Conservation (phyloP, 1,139 yeast genomes). For the Scheffersomyces insectosa region DNA sequence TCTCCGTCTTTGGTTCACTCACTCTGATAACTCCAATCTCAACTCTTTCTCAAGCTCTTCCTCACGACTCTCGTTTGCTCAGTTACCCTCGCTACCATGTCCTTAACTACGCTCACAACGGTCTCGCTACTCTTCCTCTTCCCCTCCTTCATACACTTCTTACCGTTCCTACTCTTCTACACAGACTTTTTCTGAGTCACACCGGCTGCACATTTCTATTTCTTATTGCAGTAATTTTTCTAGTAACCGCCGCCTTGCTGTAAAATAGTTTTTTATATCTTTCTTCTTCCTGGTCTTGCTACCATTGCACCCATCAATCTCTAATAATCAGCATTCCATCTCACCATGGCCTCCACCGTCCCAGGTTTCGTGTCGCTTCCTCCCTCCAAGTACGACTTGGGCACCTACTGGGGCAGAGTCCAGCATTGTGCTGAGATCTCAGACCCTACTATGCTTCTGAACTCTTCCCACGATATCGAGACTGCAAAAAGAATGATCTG, state of each 20-base stretch:
- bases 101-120: too few species aligned
- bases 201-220: not conserved
- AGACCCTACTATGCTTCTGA: constrained; percentile 87
- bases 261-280: not conserved
- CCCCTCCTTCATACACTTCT: not conserved
- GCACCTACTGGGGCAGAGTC: constrained; percentile 90
- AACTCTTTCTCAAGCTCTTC: not conserved
- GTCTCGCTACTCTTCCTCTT: not conserved
- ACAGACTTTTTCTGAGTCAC: too few species aligned
- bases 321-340: not conserved
- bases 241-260: not conserved
- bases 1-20: too few species aligned
- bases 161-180: too few species aligned
- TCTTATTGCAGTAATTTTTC: not conserved
- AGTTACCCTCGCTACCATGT: not conserved
- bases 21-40: too few species aligned
- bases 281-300: too few species aligned
- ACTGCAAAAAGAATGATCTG: constrained; percentile 65
- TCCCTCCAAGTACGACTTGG: constrained; percentile 71
- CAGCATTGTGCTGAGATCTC: constrained; percentile 90
- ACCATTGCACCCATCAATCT: not conserved
- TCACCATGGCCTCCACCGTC: constrained; percentile 78
- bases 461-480: constrained; percentile 63
- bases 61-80: too few species aligned
- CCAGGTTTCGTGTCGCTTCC: constrained; percentile 82